Base-by-base conservation (phyloP, 2,329 filamentous ascomycete genomes). In the Colletotrichum spaethianum region DNA sequence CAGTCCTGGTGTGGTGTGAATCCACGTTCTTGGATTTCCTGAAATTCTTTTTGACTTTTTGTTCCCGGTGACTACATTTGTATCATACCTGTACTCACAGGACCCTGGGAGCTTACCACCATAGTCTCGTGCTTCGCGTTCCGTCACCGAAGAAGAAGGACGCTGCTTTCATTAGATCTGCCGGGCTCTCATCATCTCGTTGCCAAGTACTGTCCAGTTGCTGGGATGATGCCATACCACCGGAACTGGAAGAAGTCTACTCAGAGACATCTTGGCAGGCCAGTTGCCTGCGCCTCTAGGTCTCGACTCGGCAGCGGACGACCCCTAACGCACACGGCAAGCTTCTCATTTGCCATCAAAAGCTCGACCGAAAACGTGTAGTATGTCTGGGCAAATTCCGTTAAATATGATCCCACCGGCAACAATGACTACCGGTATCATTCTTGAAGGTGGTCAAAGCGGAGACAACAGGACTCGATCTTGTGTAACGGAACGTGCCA, bases 161-260 rank as follows among this genome's bases (percentile, higher is more conserved):
- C 23, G 33, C 36, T 42, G 52, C 11, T 26, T 18, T 28, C 20
- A 6, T 2, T 2, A 14, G 33, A 16, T 12, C 44, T 38, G 11
- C 12, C 63, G 55, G 33, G 14, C 42, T 16, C 7, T 18, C 42
- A 18, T 38, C 26, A 11, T 11, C 28, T 4, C 28, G 16, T 46
- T 40, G 64, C 50, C 57, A 62, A 63, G 64, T 53, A 42, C n/a
- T 44, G 50, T n/a, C 26, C 36, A 52, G 28, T 33, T 44, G 18
- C 20, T n/a, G 14, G n/a, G n/a, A 63, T 52, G 57, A 68, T 72
- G 36, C 44, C 52, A 63, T 55, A 33, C 50, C 42, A 62, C 69
- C 69, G 69, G 64, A 71, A 48, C 26, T 63, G 59, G 64, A 62
- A 40, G 42, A 11, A 44, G 38, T 56, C 18, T 52, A 42, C 36